These are phyloP conservation scores for Solanum boliviense DNA, from an alignment of 257 asterid species.

Conservation along the genomic window DNA sequence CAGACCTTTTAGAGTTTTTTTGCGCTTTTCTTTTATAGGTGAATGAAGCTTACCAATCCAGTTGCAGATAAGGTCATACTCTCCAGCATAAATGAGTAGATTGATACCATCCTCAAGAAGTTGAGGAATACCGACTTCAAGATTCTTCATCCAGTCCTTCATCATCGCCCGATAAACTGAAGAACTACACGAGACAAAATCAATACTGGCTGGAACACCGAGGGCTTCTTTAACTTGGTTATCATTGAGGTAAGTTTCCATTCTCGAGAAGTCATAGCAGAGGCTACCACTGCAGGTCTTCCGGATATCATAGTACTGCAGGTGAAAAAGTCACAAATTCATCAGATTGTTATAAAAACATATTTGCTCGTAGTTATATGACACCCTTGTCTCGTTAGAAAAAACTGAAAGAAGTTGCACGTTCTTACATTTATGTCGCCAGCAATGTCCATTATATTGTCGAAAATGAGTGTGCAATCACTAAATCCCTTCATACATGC, in stretches of 20 bases:
- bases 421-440: conserved; percentile 27
- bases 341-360: background rate
- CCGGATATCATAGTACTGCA: conserved; percentile 46
- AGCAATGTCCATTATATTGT: background rate
- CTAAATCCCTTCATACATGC: conserved; percentile 9
- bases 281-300: conserved; percentile 26
- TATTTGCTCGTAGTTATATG: background rate
- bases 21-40: background rate
- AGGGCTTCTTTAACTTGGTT: conserved; percentile 27
- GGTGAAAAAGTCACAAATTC: background rate
- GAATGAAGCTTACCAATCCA: conserved; percentile 45
- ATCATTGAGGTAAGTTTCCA: conserved; percentile 34
- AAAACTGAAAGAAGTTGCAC: background rate
- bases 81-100: conserved; percentile 56
- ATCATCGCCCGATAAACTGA: conserved; percentile 32
- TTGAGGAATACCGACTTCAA: conserved; percentile 34
- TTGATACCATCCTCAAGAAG: conserved; percentile 53
- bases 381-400: background rate
- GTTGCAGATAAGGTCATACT: conserved; percentile 67
- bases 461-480: conserved; percentile 22
- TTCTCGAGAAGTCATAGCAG: conserved; percentile 48
- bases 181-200: conserved; percentile 42
- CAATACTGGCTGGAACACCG: conserved; percentile 26
- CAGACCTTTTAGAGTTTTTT: background rate
- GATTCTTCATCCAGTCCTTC: conserved; percentile 41